A percentile compares a stretch with the other conserved stretches of the same genome.
Evolutionary conservation across 2,329 filamentous ascomycete species (phyloP).

Genomic region (Dactylellina haptotyla): DNA sequence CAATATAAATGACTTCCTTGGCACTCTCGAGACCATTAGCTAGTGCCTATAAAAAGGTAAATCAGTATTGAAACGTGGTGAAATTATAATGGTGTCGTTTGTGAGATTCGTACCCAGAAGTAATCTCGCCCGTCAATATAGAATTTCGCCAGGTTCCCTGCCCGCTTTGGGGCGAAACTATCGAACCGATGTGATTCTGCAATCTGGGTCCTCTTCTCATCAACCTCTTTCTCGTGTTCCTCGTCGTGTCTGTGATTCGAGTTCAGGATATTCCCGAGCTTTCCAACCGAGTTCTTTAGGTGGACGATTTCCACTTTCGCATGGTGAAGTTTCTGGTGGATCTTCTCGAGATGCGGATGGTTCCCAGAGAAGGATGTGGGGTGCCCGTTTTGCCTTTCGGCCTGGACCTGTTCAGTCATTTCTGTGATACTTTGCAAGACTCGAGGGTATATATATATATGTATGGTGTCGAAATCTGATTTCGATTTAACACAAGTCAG

Average conservation of each 20-base stretch:
- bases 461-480: neutral
- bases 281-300: constrained; percentile 72
- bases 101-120: constrained; percentile 72
- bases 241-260: constrained; percentile 92
- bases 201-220: constrained; percentile 79
- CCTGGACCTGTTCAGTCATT: constrained; percentile 33
- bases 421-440: neutral
- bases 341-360: constrained; percentile 44
- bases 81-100: no score
- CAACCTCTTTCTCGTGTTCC: constrained; percentile 84
- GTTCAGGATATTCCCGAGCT: constrained; percentile 78
- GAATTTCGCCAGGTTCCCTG: constrained; percentile 92
- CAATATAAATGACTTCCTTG: constrained; percentile 93
- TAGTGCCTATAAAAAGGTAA: constrained; percentile 67
- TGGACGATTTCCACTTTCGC: constrained; percentile 68
- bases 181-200: constrained; percentile 80
- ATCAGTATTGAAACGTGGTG: no score
- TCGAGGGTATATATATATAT: neutral
- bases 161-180: constrained; percentile 88
- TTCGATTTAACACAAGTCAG: no score
- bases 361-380: constrained; percentile 22
- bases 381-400: constrained; percentile 7
- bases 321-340: constrained; percentile 61
- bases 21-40: constrained; percentile 89
- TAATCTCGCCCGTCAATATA: constrained; percentile 97